These are phyloP conservation scores for Bjerkandera adusta DNA, from an alignment of 1,284 basidiomycete genomes.

Conservation along the genomic window DNA sequence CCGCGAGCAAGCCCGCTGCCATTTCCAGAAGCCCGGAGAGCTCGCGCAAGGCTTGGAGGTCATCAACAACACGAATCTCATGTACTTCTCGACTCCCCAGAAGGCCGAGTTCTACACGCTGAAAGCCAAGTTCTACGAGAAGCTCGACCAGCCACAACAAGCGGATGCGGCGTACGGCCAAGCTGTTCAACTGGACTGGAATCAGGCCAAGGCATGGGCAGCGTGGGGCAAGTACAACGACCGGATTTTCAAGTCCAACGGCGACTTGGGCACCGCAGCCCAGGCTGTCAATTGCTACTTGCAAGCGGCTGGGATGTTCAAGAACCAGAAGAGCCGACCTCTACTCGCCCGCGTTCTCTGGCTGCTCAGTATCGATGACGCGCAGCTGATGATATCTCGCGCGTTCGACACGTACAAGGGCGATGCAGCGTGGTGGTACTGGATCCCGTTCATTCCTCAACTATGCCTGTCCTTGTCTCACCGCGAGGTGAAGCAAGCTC, in stretches of 20 bases:
- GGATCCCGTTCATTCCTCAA: constrained; percentile 98
- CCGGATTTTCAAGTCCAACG: constrained; percentile 84
- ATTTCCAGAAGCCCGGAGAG: constrained; percentile 95
- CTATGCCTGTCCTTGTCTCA: constrained; percentile 90
- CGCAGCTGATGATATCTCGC: constrained; percentile 70
- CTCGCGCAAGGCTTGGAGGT: constrained; percentile 94
- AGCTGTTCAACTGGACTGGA: constrained; percentile 95
- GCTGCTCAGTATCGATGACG: constrained; percentile 95
- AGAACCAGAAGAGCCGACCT: constrained; percentile 91
- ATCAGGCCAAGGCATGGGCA: constrained; percentile 96
- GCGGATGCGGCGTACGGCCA: constrained; percentile 92
- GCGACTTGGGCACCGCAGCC: constrained; percentile 75
- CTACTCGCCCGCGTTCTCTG: constrained; percentile 92
- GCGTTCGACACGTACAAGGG: constrained; percentile 98
- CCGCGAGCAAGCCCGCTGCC: constrained; percentile 98
- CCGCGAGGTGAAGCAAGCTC: constrained; percentile 91
- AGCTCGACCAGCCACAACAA: constrained; percentile 85
- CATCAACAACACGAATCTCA: constrained; percentile 99
- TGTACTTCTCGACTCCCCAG: constrained; percentile 94
- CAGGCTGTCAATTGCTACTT: constrained; percentile 98
- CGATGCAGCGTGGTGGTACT: constrained; percentile 97
- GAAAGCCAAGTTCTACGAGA: constrained; percentile 98
- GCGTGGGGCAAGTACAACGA: constrained; percentile 98
- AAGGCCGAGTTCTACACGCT: constrained; percentile 99
- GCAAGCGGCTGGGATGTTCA: constrained; percentile 96